Conservation (phyloP, 257 asterid genomes). For the Salvia splendens region DNA sequence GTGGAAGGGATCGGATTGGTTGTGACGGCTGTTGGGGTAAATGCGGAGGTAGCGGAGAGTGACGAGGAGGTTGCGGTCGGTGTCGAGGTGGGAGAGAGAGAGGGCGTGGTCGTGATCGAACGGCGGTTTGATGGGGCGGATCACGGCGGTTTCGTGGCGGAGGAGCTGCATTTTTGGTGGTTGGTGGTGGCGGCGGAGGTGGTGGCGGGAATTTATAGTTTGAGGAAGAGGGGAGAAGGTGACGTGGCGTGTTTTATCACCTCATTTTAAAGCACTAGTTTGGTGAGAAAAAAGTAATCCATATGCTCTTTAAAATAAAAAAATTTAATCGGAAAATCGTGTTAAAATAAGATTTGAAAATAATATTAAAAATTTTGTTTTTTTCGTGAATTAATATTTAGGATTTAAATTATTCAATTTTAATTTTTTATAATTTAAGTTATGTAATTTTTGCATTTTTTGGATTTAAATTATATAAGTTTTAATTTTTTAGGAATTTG, state of each 20-base stretch:
- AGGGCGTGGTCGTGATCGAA: constrained; percentile 54
- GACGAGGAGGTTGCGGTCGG: constrained; percentile 67
- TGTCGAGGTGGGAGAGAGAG: constrained; percentile 86
- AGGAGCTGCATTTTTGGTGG: constrained; percentile 45
- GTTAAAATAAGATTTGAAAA: no score
- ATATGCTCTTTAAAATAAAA: no score
- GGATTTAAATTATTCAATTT: no score
- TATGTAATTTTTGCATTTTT: no score
- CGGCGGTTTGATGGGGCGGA: constrained; percentile 51
- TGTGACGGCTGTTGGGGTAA: constrained; percentile 41
- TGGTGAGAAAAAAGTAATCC: constrained; percentile 17
- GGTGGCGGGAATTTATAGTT: constrained; percentile 25
- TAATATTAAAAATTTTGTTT: no score
- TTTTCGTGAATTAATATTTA: no score
- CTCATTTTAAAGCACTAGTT: constrained; percentile 22
- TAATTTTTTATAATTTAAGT: no score
- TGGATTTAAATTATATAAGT: no score
- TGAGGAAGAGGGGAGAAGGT: not conserved
- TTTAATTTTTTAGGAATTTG: no score
- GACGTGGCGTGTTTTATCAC: constrained; percentile 37
- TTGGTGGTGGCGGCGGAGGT: constrained; percentile 8
- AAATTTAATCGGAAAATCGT: no score
- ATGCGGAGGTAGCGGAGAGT: constrained; percentile 83
- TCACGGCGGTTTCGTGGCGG: constrained; percentile 45
- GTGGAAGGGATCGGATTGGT: constrained; percentile 48